Conservation (phyloP, 1,284 basidiomycete species). For the Veloporphyrellus conicus region DNA sequence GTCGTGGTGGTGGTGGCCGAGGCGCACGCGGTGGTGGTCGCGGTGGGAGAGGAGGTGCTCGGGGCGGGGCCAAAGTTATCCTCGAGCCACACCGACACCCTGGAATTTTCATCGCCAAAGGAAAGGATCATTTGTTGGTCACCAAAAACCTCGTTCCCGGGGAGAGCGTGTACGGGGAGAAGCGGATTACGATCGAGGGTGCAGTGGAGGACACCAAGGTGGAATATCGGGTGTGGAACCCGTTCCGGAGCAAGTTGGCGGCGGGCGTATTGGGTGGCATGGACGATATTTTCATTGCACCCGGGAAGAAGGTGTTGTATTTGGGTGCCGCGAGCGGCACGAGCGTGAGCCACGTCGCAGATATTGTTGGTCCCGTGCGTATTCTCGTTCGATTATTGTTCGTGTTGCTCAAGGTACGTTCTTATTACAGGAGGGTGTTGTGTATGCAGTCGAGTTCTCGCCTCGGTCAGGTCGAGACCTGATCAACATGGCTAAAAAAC, state of each 20-base stretch:
- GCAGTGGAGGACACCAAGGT: slow-evolving; percentile 84
- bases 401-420: slow-evolving; percentile 2
- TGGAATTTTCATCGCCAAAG: slow-evolving; percentile 92
- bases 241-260: slow-evolving; percentile 95
- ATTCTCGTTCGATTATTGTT: slow-evolving; percentile 10
- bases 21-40: slow-evolving; percentile 41
- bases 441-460: slow-evolving; percentile 99
- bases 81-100: slow-evolving; percentile 94
- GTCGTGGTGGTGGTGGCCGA: slow-evolving; percentile 32
- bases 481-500: slow-evolving; percentile 99
- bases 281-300: slow-evolving; percentile 90
- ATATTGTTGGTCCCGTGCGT: slow-evolving; percentile 91
- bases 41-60: slow-evolving; percentile 49
- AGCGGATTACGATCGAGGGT: slow-evolving; percentile 83
- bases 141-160: slow-evolving; percentile 98
- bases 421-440: slow-evolving; percentile 75
- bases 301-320: slow-evolving; percentile 96
- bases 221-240: slow-evolving; percentile 99
- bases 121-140: slow-evolving; percentile 95
- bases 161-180: slow-evolving; percentile 98
- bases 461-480: slow-evolving; percentile 94
- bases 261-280: slow-evolving; percentile 96
- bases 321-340: slow-evolving; percentile 97
- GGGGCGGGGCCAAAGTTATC: slow-evolving; percentile 81
- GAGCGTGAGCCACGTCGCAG: slow-evolving; percentile 96